Evolutionary conservation across 257 asterid species (phyloP), one percentile per base, ranked within the genome.

Genomic region (Salvia rosmarinus): DNA sequence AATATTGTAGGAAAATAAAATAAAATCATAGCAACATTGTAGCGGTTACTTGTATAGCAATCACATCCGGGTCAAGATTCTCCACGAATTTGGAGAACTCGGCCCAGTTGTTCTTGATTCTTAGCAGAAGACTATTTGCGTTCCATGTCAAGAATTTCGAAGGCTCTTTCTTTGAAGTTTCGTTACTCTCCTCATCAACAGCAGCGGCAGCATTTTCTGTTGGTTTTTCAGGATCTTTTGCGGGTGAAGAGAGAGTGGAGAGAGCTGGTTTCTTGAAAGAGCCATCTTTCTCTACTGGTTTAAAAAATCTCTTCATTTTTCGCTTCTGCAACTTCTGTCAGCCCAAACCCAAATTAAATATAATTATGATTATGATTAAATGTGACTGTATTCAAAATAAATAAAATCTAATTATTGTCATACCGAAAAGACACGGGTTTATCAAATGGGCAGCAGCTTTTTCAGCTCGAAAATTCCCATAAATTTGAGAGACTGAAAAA

Each of bases 101-200:
- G 6, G 85, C 21, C 94, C 91, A 89, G 62, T 89, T 71, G 81
- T 90, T 89, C 82, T 93, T 93, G 51, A 90, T 79, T 64, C 97
- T 78, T 1, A 90, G 84, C 60, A 93, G 90, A 75, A 93, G 77
- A 66, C 98, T 89, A 63, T 93, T 90, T 4, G 98, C 98, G 55
- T 93, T 93, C 98, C 97, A 93, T 17, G 98, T 87, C 85, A 93
- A 66, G 84, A 93, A 86, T 83, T 86, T 90, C 34, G 64, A 72
- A 28, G 98, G 98, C 49, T 87, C 95, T 57, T 78, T 89, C 60
- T 65, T 77, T 17, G 77, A 16, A 67, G 69, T 25, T 17, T 34
- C 79, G 32, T 17, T 59, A 20, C 64, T 74, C 28, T 67, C 82
- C 61, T 80, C 83, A 11, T 34, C 58, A 50, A 32, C 83, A 42